Evolutionary conservation across 345 rosid species (phyloP).

Genomic region (Dovyalis caffra): DNA sequence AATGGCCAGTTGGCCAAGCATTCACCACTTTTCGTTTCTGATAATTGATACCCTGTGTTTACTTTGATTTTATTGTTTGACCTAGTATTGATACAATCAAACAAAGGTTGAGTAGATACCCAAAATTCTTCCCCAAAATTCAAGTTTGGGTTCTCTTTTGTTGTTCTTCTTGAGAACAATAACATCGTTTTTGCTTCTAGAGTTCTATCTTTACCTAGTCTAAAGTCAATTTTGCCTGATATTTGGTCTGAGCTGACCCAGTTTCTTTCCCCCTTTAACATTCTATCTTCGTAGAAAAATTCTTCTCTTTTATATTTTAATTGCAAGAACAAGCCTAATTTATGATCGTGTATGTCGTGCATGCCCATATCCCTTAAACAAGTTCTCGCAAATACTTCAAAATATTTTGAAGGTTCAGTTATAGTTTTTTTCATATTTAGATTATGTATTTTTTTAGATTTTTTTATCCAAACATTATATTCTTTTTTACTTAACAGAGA

Average conservation of each 20-base stretch:
- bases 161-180: neutral
- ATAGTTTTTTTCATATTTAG: too few species aligned
- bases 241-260: slow-evolving; percentile 6
- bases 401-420: neutral
- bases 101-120: neutral
- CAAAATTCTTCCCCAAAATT: slow-evolving; percentile 10
- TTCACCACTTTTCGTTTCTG: neutral
- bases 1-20: too few species aligned
- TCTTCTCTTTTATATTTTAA: neutral
- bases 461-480: too few species aligned
- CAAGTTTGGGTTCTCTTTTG: slow-evolving; percentile 14
- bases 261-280: too few species aligned
- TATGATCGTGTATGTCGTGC: too few species aligned
- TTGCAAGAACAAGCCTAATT: too few species aligned
- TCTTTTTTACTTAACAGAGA: too few species aligned
- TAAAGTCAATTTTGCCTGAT: neutral
- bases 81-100: neutral
- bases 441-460: too few species aligned
- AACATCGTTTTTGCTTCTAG: neutral
- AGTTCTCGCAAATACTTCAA: neutral
- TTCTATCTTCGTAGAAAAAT: neutral
- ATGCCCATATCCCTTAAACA: neutral
- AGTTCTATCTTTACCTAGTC: neutral
- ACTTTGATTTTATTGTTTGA: neutral
- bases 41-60: neutral